A percentile compares a stretch with the other conserved stretches of the same genome.
These are phyloP conservation scores for Avena eriantha DNA, from an alignment of 176 grass and related monocot genomes.

Conservation along the genomic window DNA sequence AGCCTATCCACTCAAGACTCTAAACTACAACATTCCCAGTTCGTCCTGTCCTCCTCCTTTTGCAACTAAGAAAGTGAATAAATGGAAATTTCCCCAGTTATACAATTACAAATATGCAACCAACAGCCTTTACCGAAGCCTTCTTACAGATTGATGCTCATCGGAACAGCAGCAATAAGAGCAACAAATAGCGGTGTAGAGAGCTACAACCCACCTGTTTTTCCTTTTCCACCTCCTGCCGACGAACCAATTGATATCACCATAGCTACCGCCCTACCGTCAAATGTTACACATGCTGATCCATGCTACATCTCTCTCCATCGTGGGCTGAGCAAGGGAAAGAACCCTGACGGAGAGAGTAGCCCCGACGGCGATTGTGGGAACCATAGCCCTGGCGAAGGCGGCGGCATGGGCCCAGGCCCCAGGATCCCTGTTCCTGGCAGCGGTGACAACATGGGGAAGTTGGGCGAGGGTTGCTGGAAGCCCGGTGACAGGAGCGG, in stretches of 20 bases:
- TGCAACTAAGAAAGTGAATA: constrained; percentile 56
- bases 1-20: constrained; percentile 45
- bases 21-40: constrained; percentile 55
- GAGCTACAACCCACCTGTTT: constrained; percentile 59
- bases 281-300: constrained; percentile 48
- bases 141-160: constrained; percentile 41
- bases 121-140: constrained; percentile 38
- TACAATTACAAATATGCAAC: constrained; percentile 61
- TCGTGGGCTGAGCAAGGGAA: constrained; percentile 67
- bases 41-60: constrained; percentile 11
- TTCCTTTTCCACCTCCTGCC: background rate
- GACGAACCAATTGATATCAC: constrained; percentile 22
- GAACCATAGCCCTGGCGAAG: constrained; percentile 67
- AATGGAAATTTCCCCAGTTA: constrained; percentile 54
- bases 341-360: constrained; percentile 73
- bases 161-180: constrained; percentile 50
- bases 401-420: constrained; percentile 55
- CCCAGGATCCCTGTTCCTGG: constrained; percentile 70
- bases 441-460: constrained; percentile 63
- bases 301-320: constrained; percentile 76
- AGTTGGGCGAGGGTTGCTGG: constrained; percentile 69
- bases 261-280: constrained; percentile 53
- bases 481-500: constrained; percentile 74
- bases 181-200: constrained; percentile 45
- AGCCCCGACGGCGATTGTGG: constrained; percentile 73